Percentiles rank a stretch among this genome's conserved stretches.
These are phyloP conservation scores for Aspergillus fumigatiaffinis DNA, from an alignment of 2,329 filamentous ascomycete genomes.

Conservation along the genomic window DNA sequence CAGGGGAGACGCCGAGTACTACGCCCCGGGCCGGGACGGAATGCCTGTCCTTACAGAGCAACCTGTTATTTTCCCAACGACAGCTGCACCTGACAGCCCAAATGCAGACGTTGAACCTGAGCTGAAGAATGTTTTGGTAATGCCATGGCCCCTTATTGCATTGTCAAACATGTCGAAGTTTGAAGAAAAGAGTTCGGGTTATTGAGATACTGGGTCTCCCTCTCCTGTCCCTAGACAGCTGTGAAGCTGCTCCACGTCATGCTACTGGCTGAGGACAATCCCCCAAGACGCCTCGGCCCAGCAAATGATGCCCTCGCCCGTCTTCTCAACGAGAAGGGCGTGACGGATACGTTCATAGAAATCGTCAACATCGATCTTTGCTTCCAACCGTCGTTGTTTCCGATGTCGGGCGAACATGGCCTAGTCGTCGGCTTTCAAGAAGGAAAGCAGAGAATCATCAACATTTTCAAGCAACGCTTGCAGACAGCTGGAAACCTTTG, in stretches of 20 bases:
- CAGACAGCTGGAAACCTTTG: background rate
- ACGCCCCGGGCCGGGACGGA: background rate
- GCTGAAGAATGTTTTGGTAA: background rate
- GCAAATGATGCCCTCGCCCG: background rate
- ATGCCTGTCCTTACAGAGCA: background rate
- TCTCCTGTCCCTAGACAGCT: background rate
- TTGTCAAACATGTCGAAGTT: too few species aligned
- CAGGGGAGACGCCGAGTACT: background rate
- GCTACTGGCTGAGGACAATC: background rate
- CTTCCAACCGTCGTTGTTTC: background rate
- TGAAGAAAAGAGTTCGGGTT: too few species aligned
- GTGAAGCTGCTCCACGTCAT: background rate
- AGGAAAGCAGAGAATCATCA: background rate
- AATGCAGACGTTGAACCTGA: background rate
- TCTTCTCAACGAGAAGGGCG: background rate
- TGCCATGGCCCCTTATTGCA: background rate
- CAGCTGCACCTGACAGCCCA: background rate
- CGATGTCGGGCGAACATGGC: background rate
- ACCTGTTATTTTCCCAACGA: background rate
- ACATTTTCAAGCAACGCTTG: background rate
- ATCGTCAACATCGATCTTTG: background rate
- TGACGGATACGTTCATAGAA: background rate
- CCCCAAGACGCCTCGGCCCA: background rate
- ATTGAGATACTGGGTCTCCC: too few species aligned
- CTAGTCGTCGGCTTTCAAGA: background rate